Conservation (phyloP, 192 early-diverging fungal species). For the Podila verticillata region DNA sequence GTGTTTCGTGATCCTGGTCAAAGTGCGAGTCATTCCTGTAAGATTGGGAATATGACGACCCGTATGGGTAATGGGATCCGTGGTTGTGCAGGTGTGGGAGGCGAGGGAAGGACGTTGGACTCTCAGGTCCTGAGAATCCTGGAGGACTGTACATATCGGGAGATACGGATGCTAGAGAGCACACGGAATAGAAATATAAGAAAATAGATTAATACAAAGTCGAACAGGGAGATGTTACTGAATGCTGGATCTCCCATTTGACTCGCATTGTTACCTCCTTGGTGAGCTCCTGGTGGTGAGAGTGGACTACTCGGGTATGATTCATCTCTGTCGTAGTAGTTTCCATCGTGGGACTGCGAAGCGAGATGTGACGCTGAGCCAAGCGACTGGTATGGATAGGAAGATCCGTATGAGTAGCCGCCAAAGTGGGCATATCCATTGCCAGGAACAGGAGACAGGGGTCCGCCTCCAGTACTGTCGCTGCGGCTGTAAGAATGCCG, state of each 20-base stretch:
- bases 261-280: conserved; percentile 1
- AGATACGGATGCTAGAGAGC: conserved; percentile 19
- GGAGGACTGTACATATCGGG: conserved; percentile 46
- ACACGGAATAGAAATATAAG: neutral
- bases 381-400: conserved; percentile 41
- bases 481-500: conserved; percentile 14
- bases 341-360: conserved; percentile 9
- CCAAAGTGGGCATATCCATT: conserved; percentile 39
- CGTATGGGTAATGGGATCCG: neutral
- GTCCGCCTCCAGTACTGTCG: conserved; percentile 34
- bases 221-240: neutral
- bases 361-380: conserved; percentile 47
- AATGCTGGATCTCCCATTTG: neutral
- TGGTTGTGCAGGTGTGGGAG: conserved; percentile 14
- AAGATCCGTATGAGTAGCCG: conserved; percentile 32
- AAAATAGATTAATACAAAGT: neutral
- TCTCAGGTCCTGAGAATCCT: conserved; percentile 28
- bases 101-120: conserved; percentile 10
- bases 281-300: conserved; percentile 17
- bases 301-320: conserved; percentile 37
- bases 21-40: neutral
- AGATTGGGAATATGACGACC: neutral
- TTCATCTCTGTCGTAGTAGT: conserved; percentile 35
- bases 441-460: neutral
- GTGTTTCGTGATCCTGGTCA: neutral